Conservation (phyloP, 805 yeast genomes). For the Komagataella ulmi region DNA sequence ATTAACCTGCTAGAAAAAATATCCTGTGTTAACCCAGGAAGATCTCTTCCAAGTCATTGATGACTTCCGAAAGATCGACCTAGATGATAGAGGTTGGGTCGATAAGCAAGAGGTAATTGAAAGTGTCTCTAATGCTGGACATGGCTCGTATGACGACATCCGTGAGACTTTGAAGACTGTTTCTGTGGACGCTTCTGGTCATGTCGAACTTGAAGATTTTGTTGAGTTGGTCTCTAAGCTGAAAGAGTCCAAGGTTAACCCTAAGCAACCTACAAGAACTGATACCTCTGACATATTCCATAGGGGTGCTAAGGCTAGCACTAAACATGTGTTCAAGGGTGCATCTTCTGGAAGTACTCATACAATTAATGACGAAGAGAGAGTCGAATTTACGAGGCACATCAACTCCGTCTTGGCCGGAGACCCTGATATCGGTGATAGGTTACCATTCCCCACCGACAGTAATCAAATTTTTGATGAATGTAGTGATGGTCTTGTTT, state of each 20-base stretch:
- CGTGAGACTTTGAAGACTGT: slow-evolving; percentile 88
- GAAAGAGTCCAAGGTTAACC: slow-evolving; percentile 30
- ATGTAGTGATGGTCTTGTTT: slow-evolving; percentile 86
- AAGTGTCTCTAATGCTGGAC: slow-evolving; percentile 65
- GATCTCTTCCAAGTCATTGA: slow-evolving; percentile 80
- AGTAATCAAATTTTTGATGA: slow-evolving; percentile 94
- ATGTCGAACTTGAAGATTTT: slow-evolving; percentile 90
- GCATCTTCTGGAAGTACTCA: slow-evolving; percentile 93
- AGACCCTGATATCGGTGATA: slow-evolving; percentile 69
- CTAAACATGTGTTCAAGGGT: slow-evolving; percentile 62
- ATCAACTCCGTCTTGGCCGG: slow-evolving; percentile 87
- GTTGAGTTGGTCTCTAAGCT: slow-evolving; percentile 75
- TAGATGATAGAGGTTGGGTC: slow-evolving; percentile 88
- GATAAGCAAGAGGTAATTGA: slow-evolving; percentile 87
- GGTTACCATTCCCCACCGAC: slow-evolving; percentile 87
- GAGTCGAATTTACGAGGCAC: slow-evolving; percentile 91
- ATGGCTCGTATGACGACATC: slow-evolving; percentile 79
- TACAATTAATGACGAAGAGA: slow-evolving; percentile 93
- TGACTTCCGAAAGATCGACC: slow-evolving; percentile 72
- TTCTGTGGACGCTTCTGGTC: slow-evolving; percentile 92
- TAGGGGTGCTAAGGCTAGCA: slow-evolving; percentile 43
- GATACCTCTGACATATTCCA: slow-evolving; percentile 23
- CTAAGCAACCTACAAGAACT: slow-evolving; percentile 7
- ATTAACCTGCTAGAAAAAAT: slow-evolving; percentile 48
- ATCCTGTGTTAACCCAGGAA: slow-evolving; percentile 74